Conservation (phyloP, 164 flowering plant genomes). For the Stephania yunnanensis region DNA sequence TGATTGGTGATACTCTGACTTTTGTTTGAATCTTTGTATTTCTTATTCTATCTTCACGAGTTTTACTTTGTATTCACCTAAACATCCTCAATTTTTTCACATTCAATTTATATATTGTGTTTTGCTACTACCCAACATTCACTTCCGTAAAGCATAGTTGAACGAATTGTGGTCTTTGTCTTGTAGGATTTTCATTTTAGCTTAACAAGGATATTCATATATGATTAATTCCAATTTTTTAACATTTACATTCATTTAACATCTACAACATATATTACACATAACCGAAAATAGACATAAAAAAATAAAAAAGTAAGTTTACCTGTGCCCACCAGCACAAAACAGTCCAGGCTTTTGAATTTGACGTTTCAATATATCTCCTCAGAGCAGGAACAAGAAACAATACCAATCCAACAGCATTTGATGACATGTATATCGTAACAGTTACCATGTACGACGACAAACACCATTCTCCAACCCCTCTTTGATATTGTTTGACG, state of each 20-base stretch:
- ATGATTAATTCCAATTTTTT: neutral
- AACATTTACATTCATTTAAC: neutral
- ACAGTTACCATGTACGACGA: conserved; percentile 84
- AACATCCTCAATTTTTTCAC: no score
- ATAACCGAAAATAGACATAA: neutral
- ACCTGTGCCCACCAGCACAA: conserved; percentile 93
- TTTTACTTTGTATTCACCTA: no score
- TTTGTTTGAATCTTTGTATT: no score
- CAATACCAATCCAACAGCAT: conserved; percentile 71
- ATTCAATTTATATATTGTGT: no score
- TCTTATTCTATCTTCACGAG: no score
- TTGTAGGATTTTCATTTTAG: neutral
- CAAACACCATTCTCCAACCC: conserved; percentile 70
- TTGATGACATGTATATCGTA: conserved; percentile 53
- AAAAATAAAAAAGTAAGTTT: conserved; percentile 13
- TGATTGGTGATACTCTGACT: no score
- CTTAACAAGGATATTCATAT: neutral
- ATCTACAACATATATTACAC: neutral
- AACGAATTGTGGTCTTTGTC: no score
- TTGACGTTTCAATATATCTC: conserved; percentile 79
- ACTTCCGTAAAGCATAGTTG: no score
- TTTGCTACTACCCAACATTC: no score
- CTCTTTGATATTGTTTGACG: conserved; percentile 35
- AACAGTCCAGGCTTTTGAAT: conserved; percentile 35
- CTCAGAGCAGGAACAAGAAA: conserved; percentile 81